phyloP scores from a whole-genome alignment of 2,329 filamentous ascomycete species.

The Penicillium capsulatum region DNA sequence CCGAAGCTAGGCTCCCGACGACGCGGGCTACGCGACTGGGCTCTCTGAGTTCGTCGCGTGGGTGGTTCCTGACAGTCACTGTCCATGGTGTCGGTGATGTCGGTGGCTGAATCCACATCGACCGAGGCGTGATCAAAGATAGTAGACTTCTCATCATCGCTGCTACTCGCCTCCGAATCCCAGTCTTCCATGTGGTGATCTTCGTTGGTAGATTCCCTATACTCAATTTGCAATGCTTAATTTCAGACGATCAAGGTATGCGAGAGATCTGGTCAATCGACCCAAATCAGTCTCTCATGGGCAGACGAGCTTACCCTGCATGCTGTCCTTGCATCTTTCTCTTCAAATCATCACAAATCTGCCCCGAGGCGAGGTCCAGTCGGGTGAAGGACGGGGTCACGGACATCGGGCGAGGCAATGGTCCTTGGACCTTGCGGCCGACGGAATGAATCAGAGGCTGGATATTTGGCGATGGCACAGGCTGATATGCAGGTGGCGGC shows the following conservation, averaged over 20 bases:
- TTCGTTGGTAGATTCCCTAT: not conserved
- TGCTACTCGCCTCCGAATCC: constrained; percentile 21
- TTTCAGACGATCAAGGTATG: too few species aligned
- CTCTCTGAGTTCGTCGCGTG: constrained; percentile 19
- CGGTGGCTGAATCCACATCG: constrained; percentile 27
- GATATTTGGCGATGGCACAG: not conserved
- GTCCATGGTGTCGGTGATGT: constrained; percentile 15
- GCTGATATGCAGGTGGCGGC: not conserved
- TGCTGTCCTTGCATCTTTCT: not conserved
- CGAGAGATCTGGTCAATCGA: too few species aligned
- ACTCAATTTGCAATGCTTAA: not conserved
- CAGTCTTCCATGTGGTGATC: constrained; percentile 9
- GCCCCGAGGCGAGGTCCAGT: constrained; percentile 3
- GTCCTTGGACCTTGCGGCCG: constrained; percentile 6
- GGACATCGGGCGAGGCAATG: constrained; percentile 4
- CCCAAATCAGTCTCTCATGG: too few species aligned
- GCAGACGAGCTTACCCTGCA: constrained; percentile 6
- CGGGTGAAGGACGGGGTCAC: constrained; percentile 11
- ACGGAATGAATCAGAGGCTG: not conserved
- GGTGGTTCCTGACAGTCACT: constrained; percentile 14
- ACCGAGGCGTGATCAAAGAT: constrained; percentile 20
- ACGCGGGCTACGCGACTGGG: constrained; percentile 17
- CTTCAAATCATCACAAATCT: not conserved
- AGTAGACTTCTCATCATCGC: constrained; percentile 29
- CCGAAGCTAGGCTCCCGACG: constrained; percentile 6